These are phyloP conservation scores for Aspergillus wentii DNA, from an alignment of 495 filamentous ascomycete species.

Conservation along the genomic window DNA sequence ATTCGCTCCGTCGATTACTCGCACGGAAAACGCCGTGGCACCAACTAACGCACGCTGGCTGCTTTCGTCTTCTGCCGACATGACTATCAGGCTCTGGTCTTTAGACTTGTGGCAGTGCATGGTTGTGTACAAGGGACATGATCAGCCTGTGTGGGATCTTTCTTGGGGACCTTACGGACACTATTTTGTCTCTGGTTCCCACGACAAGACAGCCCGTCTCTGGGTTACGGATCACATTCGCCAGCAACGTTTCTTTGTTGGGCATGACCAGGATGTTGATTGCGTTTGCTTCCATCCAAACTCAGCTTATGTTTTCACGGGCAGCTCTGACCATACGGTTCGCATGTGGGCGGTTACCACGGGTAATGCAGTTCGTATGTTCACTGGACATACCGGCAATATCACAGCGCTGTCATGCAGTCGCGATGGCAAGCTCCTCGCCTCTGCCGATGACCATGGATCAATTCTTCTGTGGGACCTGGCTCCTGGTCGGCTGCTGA, in stretches of 20 bases:
- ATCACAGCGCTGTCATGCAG: slow-evolving; percentile 79
- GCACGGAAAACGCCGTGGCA: slow-evolving; percentile 40
- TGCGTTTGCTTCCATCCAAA: slow-evolving; percentile 88
- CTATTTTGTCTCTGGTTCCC: slow-evolving; percentile 84
- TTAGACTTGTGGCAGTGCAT: slow-evolving; percentile 84
- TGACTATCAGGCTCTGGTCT: slow-evolving; percentile 86
- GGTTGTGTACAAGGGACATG: slow-evolving; percentile 88
- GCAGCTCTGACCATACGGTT: slow-evolving; percentile 81
- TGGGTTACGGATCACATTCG: slow-evolving; percentile 90
- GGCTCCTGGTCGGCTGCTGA: slow-evolving; percentile 71
- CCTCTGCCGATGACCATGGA: slow-evolving; percentile 78
- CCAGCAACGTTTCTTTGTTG: slow-evolving; percentile 80
- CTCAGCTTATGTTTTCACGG: slow-evolving; percentile 86
- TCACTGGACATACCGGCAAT: slow-evolving; percentile 83
- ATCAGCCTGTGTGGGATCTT: slow-evolving; percentile 82
- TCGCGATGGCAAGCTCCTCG: slow-evolving; percentile 80
- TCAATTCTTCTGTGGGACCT: slow-evolving; percentile 93
- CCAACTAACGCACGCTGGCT: slow-evolving; percentile 67
- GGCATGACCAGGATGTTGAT: slow-evolving; percentile 87
- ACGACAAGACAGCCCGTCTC: slow-evolving; percentile 84
- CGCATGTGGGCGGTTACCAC: slow-evolving; percentile 94
- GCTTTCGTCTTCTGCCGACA: slow-evolving; percentile 83
- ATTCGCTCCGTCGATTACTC: slow-evolving; percentile 73
- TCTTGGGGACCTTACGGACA: slow-evolving; percentile 91
- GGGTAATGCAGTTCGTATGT: slow-evolving; percentile 82